These are phyloP conservation scores for Beauveria scarabaeidicola DNA, from an alignment of 2,329 filamentous ascomycete species.

Conservation along the genomic window DNA sequence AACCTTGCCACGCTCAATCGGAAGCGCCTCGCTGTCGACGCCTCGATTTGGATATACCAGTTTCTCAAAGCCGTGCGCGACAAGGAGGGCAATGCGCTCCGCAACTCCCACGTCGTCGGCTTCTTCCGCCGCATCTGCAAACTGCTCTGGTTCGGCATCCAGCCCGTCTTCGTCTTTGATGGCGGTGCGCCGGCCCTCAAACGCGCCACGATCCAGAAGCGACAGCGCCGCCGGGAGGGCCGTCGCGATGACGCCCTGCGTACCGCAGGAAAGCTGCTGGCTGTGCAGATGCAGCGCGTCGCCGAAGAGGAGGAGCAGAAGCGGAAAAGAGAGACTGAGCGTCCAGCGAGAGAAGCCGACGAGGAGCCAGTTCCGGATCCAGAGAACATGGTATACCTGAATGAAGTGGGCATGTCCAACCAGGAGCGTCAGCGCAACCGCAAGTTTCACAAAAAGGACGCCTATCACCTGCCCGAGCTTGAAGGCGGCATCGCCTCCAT, in stretches of 20 bases:
- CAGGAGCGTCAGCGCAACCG: slow-evolving; percentile 66
- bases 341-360: slow-evolving; percentile 34
- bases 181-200: slow-evolving; percentile 88
- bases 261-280: slow-evolving; percentile 85
- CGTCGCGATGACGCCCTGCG: slow-evolving; percentile 84
- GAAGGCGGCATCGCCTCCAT: slow-evolving; percentile 72
- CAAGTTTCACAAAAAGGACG: slow-evolving; percentile 83
- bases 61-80: slow-evolving; percentile 98
- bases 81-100: slow-evolving; percentile 93
- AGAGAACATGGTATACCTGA: slow-evolving; percentile 74
- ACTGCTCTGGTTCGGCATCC: slow-evolving; percentile 90
- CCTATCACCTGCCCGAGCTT: slow-evolving; percentile 88
- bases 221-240: slow-evolving; percentile 76
- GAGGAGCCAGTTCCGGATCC: slow-evolving; percentile 60
- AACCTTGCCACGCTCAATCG: slow-evolving; percentile 94
- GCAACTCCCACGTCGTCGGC: slow-evolving; percentile 91
- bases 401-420: slow-evolving; percentile 75
- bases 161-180: slow-evolving; percentile 96
- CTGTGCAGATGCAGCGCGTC: slow-evolving; percentile 84
- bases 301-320: slow-evolving; percentile 77
- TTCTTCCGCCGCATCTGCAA: slow-evolving; percentile 99
- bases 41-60: slow-evolving; percentile 99
- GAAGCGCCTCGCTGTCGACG: slow-evolving; percentile 92
- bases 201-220: slow-evolving; percentile 73
- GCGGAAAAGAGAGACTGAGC: slow-evolving; percentile 41